Base-by-base conservation (phyloP, 805 yeast species). In the Ogataea angusta region DNA sequence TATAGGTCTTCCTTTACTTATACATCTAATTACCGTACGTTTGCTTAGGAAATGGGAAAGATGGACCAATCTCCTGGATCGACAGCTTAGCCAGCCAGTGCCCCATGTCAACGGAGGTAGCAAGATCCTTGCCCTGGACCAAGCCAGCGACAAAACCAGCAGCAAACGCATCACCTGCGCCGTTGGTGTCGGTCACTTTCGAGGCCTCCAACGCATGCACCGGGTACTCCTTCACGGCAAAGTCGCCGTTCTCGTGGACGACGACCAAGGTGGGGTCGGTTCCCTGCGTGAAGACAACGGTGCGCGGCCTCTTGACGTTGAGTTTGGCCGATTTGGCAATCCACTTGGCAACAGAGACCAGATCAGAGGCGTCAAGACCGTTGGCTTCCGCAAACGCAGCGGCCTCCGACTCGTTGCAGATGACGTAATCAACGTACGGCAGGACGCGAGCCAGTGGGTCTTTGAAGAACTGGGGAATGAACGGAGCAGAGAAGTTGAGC, bases 101-200 rank as follows among this genome's bases (percentile, higher is more conserved):
- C 51, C 97, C 98, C 65, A 82, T 76, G 54, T 83, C 87, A 48
- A 91, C 74, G 39, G 76, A 58, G 30, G 80, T 71, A 17, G 68
- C 69, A 42, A 88, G 62, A 21, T 75, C 54, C 63, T 84, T 79
- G 50, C 82, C 87, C 65, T 81, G 69, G 42, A 88, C 95, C 52
- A 90, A 69, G 43, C 90, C 93, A 47, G 96, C 95, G 49, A 89
- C 68, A 66, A 91, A 90, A 44, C 98, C 98, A 57, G 93, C 95
- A 42, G 97, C 98, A 62, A 91, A 91, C 10, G 97, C 96, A 63
- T 91, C 97, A 67, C 98, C 98, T 34, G 98, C 98, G 72, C 99
- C 99, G 71, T 91, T 93, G 59, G 98, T 87, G 72, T 93, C 99
- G 44, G 75, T 81, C 46, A 93, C 75, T 66, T 82, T 73, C 33